phyloP scores from a whole-genome alignment of 1,284 basidiomycete species.

The Trichosporon asahii region DNA sequence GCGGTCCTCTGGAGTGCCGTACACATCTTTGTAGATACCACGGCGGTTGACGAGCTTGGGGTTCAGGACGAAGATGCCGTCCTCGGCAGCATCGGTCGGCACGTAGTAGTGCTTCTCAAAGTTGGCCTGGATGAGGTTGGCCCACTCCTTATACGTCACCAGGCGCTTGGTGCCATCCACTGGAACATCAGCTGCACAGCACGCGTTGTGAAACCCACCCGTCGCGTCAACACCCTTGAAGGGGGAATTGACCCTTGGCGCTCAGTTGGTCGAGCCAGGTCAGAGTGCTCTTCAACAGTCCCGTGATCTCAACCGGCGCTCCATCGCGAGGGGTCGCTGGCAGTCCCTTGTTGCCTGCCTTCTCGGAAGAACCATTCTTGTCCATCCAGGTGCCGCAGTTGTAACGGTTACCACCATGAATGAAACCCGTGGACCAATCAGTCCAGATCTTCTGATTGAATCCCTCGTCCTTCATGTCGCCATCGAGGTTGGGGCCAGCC shows the following conservation, averaged over 20 bases:
- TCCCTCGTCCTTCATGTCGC: slow-evolving; percentile 85
- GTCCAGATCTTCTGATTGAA: slow-evolving; percentile 92
- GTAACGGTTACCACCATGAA: slow-evolving; percentile 79
- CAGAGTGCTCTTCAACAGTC: slow-evolving; percentile 85
- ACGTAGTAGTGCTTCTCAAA: slow-evolving; percentile 92
- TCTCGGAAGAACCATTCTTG: slow-evolving; percentile 89
- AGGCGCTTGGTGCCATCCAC: slow-evolving; percentile 68
- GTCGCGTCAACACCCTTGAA: slow-evolving; percentile 81
- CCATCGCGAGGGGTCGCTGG: slow-evolving; percentile 95
- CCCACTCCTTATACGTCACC: slow-evolving; percentile 89
- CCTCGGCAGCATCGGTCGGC: slow-evolving; percentile 71
- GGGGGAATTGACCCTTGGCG: slow-evolving; percentile 68
- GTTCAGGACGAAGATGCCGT: slow-evolving; percentile 69
- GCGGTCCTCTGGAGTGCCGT: slow-evolving; percentile 75
- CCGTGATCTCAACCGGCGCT: slow-evolving; percentile 92
- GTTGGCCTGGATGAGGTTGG: slow-evolving; percentile 71
- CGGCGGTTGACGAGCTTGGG: slow-evolving; percentile 74
- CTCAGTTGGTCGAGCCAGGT: slow-evolving; percentile 77
- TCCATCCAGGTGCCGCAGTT: slow-evolving; percentile 81
- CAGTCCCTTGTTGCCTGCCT: slow-evolving; percentile 87
- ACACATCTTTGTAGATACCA: slow-evolving; percentile 98
- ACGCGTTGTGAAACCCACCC: slow-evolving; percentile 57
- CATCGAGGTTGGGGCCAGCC: slow-evolving; percentile 90
- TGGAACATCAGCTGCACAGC: slow-evolving; percentile 40
- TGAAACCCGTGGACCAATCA: slow-evolving; percentile 89